These are phyloP conservation scores for Poteriospumella lacustris DNA, from an alignment of 108 stramenopile genomes.

Conservation along the genomic window DNA sequence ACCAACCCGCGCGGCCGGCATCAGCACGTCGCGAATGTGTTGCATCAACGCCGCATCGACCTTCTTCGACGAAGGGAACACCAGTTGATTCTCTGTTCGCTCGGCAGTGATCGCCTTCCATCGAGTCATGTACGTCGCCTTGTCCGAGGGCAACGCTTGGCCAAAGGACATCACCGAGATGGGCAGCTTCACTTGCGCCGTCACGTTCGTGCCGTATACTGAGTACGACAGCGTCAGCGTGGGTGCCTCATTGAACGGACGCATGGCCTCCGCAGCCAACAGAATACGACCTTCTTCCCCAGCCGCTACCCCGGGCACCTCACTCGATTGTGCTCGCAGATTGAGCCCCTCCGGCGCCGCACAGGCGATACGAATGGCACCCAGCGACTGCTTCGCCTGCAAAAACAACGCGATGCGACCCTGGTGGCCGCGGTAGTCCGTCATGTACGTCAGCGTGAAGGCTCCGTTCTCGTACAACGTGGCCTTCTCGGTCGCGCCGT, in stretches of 20 bases:
- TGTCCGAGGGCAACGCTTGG: slow-evolving; percentile 75
- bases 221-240: slow-evolving; percentile 75
- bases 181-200: slow-evolving; percentile 76
- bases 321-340: slow-evolving; percentile 73
- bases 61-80: slow-evolving; percentile 65
- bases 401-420: slow-evolving; percentile 81
- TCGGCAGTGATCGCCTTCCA: slow-evolving; percentile 71
- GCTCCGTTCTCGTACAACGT: slow-evolving; percentile 77
- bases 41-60: slow-evolving; percentile 78
- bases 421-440: slow-evolving; percentile 79
- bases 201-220: slow-evolving; percentile 67
- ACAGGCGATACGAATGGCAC: slow-evolving; percentile 65
- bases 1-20: not conserved
- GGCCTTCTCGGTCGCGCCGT: slow-evolving; percentile 72
- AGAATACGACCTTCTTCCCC: slow-evolving; percentile 74
- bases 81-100: slow-evolving; percentile 81
- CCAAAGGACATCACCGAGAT: slow-evolving; percentile 84
- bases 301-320: slow-evolving; percentile 60
- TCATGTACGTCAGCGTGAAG: slow-evolving; percentile 77
- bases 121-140: slow-evolving; percentile 73
- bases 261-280: slow-evolving; percentile 70
- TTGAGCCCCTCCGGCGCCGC: slow-evolving; percentile 69
- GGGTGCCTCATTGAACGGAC: slow-evolving; percentile 82
- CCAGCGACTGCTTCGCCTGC: slow-evolving; percentile 66
- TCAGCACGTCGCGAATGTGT: slow-evolving; percentile 67